phyloP scores from a whole-genome alignment of 2,329 filamentous ascomycete genomes.

The Pseudogymnoascus sp. region DNA sequence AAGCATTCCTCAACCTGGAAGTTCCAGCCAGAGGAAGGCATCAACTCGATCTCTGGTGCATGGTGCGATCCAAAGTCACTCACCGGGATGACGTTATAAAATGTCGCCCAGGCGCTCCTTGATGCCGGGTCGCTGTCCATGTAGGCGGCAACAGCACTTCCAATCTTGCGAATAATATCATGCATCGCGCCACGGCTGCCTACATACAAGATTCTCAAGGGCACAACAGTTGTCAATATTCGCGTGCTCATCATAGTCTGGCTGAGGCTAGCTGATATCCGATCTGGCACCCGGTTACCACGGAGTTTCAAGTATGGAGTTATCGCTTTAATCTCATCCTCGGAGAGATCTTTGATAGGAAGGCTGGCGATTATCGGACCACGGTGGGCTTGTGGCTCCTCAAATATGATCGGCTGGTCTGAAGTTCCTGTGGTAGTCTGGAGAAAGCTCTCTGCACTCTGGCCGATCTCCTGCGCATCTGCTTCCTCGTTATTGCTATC shows the following conservation, averaged over 20 bases:
- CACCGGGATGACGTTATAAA: constrained; percentile 47
- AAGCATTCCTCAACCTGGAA: constrained; percentile 46
- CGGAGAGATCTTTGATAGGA: constrained; percentile 36
- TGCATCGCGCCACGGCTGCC: constrained; percentile 37
- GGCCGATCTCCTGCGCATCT: constrained; percentile 27
- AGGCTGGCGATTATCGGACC: constrained; percentile 14
- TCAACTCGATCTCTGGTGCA: constrained; percentile 45
- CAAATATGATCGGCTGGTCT: constrained; percentile 39
- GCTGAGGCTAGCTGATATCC: constrained; percentile 38
- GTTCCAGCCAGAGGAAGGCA: constrained; percentile 44
- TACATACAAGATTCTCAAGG: constrained; percentile 44
- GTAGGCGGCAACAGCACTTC: constrained; percentile 40
- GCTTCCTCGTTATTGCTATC: constrained; percentile 22
- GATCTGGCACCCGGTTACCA: constrained; percentile 19
- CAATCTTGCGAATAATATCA: constrained; percentile 41
- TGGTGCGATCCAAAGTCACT: constrained; percentile 41
- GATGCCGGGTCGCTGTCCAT: constrained; percentile 26
- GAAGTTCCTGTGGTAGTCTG: constrained; percentile 26
- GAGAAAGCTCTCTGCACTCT: constrained; percentile 23
- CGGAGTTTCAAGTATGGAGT: not conserved
- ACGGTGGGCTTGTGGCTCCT: constrained; percentile 34
- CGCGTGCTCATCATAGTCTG: constrained; percentile 42
- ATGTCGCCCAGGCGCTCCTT: constrained; percentile 29
- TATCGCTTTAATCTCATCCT: constrained; percentile 32
- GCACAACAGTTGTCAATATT: constrained; percentile 39